Evolutionary conservation across 225 moss, liverwort and hornwort genomes (phyloP).

Genomic region (Thuidium tamariscinum): DNA sequence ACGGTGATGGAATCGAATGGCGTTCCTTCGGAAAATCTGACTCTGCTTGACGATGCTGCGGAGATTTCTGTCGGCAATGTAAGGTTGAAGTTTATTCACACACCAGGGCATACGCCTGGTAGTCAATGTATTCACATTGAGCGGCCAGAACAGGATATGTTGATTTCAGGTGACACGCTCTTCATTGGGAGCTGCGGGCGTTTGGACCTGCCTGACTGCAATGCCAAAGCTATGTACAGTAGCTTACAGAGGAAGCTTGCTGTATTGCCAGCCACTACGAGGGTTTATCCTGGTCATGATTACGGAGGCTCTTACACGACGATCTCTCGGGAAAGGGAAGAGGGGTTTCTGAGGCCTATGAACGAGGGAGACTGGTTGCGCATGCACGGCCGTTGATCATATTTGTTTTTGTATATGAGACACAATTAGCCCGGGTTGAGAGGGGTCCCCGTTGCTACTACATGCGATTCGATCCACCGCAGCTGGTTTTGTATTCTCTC

Average conservation of each 20-base stretch:
- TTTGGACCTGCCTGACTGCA: slow-evolving; percentile 92
- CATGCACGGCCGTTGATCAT: slow-evolving; percentile 36
- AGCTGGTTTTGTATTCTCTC: background rate
- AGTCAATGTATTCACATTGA: slow-evolving; percentile 91
- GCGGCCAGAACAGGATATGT: slow-evolving; percentile 27
- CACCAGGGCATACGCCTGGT: slow-evolving; percentile 96
- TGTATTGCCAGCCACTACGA: slow-evolving; percentile 61
- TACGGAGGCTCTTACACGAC: slow-evolving; percentile 87
- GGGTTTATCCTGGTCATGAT: slow-evolving; percentile 94
- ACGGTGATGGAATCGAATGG: slow-evolving; percentile 48
- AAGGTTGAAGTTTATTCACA: slow-evolving; percentile 85
- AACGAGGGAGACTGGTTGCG: slow-evolving; percentile 68
- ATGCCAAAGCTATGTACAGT: slow-evolving; percentile 78
- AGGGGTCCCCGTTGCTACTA: background rate
- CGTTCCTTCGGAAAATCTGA: slow-evolving; percentile 57
- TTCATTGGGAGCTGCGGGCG: slow-evolving; percentile 97
- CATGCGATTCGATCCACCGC: background rate
- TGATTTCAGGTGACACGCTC: slow-evolving; percentile 83
- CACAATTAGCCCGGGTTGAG: background rate
- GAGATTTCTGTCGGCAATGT: slow-evolving; percentile 61
- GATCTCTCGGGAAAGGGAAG: slow-evolving; percentile 64
- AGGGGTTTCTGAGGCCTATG: slow-evolving; percentile 61
- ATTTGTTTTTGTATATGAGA: background rate
- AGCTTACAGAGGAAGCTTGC: slow-evolving; percentile 94
- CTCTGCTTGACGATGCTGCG: slow-evolving; percentile 65